A percentile compares a stretch with the other conserved stretches of the same genome.
These are phyloP conservation scores for Ceratonia siliqua DNA, from an alignment of 306 rosid genomes.

Conservation along the genomic window DNA sequence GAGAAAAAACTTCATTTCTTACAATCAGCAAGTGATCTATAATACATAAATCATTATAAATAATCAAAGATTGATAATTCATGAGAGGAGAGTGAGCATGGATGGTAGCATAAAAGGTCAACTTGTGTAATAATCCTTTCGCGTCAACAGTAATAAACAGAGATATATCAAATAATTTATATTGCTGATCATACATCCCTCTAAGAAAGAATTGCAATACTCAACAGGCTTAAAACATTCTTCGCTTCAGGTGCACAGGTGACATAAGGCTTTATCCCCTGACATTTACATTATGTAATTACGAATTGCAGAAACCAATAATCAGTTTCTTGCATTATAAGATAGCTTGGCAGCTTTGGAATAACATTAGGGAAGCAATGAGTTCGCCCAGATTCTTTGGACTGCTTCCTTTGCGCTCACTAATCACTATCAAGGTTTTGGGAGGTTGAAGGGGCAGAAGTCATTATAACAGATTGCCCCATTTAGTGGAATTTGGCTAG, in stretches of 20 bases:
- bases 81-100: no score
- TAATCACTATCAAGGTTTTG: neutral
- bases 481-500: neutral
- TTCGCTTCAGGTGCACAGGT: neutral
- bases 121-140: neutral
- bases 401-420: neutral
- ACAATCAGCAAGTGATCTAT: no score
- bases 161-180: neutral
- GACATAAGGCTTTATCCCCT: neutral
- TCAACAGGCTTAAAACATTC: neutral
- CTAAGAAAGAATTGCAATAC: conserved; percentile 4
- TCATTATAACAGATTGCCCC: neutral
- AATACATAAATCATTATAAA: no score
- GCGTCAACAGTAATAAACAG: neutral
- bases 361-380: neutral
- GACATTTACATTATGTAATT: neutral
- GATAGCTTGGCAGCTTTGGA: neutral
- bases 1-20: no score
- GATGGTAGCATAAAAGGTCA: neutral
- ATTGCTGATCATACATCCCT: neutral
- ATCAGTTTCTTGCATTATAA: neutral
- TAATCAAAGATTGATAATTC: no score
- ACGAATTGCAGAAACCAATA: neutral
- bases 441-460: neutral
- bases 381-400: neutral